Base-by-base conservation (phyloP, 768 basidiomycete species). In the Boletus pseudo-olivaceus region DNA sequence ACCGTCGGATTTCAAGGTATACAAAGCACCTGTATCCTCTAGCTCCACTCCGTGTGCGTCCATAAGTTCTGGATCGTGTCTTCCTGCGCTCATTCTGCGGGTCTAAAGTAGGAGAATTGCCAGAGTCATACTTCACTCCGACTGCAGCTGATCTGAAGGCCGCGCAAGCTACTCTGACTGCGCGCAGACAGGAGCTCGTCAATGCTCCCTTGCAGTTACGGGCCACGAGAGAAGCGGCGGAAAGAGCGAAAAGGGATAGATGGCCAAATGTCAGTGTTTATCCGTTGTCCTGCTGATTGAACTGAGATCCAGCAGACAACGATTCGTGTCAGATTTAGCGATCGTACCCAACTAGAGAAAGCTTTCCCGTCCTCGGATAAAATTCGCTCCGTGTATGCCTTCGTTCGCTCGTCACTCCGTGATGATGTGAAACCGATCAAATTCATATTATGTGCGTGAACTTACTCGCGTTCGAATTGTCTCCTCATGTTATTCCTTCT, bases 331-430 rank as follows among this genome's bases (percentile, higher is more conserved):
- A 82, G 81, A 62, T 96, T 95, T 71, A 74, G 83, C 20, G 90
- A 95, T 69, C 80, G 87, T 45, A 90, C 84, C 2, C 85, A 88
- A 64, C 76, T 96, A 14, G 93, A 96, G 72, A 85, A 82, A 61
- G 71, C 72, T 0, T 94, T 95, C 64, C 77, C 83, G 4, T 93
- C 93, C 7, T 80, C 80, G 4, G 82, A 84, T 70, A 93, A 88
- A 68, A 91, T 96, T 47, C 80, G 81, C 47, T 77, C 86, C 3
- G 82, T 96, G 9, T 95, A 96, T 66, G 89, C 88, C 10, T 94
- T 94, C 58, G 90, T 93, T 49, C 81, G 87, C 33, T 72, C 76
- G 32, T 81, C 82, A 20, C 73, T 96, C 33, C 74, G 82, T 40
- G 88, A 90, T 52, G 89, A 92, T 56, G 82, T 85, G 42, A 84